Base-by-base conservation (phyloP, 2,329 filamentous ascomycete genomes). In the Elsinoe australis region DNA sequence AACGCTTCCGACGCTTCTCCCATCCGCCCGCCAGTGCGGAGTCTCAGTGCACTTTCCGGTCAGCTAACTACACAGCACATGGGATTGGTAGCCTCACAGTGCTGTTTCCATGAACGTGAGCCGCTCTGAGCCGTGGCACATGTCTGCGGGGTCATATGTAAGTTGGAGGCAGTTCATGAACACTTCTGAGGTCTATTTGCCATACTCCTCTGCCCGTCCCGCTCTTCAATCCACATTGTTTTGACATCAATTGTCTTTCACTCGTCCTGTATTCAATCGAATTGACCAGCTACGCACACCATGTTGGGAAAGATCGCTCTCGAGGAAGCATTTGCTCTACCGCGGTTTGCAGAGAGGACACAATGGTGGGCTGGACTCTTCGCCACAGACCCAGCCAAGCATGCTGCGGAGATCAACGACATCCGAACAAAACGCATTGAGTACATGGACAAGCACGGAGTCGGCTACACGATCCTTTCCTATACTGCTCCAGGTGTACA, bases 241-340 rank as follows among this genome's bases (percentile, higher is more conserved):
- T n/a, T n/a, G n/a, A n/a, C n/a, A n/a, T n/a, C n/a, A n/a, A n/a
- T n/a, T n/a, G n/a, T n/a, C n/a, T n/a, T n/a, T n/a, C n/a, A n/a
- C n/a, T n/a, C n/a, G n/a, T n/a, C n/a, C n/a, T n/a, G n/a, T n/a
- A n/a, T n/a, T n/a, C n/a, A n/a, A n/a, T n/a, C n/a, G n/a, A n/a
- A n/a, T n/a, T n/a, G n/a, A n/a, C n/a, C n/a, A 12, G 4, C 34
- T 5, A 47, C 31, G 7, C 31, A 9, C 49, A 52, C 17, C 7
- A 80, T 80, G 76, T 63, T 72, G 9, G 78, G 79, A 51, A 82
- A 82, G 53, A 70, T 82, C 50, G 74, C 74, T 9, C 67, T 82
- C 17, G 78, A 82, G 60, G 78, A 82, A 63, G 76, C 77, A 10
- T 81, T 80, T 53, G 74, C 73, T 52, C 68, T 80, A 5, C 76